A percentile compares a stretch with the other conserved stretches of the same genome.
Conservation (phyloP, 257 asterid species). For the Solanum dulcamara region DNA sequence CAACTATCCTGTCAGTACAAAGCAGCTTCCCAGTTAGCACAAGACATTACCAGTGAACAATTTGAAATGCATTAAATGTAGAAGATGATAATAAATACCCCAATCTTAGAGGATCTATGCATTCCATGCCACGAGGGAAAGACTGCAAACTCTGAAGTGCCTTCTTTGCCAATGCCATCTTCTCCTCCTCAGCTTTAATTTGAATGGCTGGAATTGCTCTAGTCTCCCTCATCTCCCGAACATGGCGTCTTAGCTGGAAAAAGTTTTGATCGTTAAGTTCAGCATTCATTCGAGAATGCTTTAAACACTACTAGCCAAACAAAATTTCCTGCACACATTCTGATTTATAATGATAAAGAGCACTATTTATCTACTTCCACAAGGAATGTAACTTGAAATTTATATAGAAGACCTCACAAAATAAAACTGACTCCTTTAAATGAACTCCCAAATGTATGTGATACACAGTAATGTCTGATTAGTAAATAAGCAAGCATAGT, state of each 20-base stretch:
- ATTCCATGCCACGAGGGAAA: slow-evolving; percentile 98
- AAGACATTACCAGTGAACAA: background rate
- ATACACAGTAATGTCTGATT: background rate
- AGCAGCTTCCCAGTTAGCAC: background rate
- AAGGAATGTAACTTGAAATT: background rate
- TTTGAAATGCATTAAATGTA: slow-evolving; percentile 1
- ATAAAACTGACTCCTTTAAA: background rate
- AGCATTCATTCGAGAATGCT: background rate
- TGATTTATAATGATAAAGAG: background rate
- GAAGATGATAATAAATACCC: slow-evolving; percentile 50
- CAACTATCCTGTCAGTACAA: slow-evolving; percentile 59
- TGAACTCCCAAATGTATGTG: background rate
- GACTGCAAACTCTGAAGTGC: slow-evolving; percentile 65
- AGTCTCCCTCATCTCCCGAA: slow-evolving; percentile 94
- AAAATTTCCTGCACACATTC: background rate
- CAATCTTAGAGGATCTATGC: slow-evolving; percentile 96
- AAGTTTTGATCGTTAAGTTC: slow-evolving; percentile 5
- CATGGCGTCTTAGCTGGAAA: slow-evolving; percentile 81
- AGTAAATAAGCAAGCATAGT: background rate
- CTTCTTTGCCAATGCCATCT: slow-evolving; percentile 41
- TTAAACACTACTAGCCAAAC: background rate
- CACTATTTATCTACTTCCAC: background rate
- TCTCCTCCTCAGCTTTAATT: slow-evolving; percentile 43
- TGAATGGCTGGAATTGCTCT: slow-evolving; percentile 54
- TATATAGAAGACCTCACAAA: background rate